Conservation (phyloP, 2,329 filamentous ascomycete genomes). For the Xylariomycetidae sp. region DNA sequence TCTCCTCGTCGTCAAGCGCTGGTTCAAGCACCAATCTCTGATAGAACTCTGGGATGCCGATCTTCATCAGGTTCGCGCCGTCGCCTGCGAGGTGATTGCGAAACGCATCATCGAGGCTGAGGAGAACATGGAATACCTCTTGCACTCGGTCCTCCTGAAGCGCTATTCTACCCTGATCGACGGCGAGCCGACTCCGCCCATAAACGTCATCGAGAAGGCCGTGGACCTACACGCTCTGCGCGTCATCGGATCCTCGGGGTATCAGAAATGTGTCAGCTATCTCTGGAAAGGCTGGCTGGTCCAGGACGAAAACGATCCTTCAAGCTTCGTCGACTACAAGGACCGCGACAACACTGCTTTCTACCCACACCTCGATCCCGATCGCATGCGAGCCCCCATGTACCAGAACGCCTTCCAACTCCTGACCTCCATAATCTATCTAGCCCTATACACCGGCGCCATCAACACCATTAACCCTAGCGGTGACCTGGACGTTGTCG, state of each 20-base stretch:
- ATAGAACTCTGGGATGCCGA: conserved; percentile 90
- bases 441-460: conserved; percentile 80
- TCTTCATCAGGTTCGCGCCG: conserved; percentile 71
- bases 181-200: conserved; percentile 64
- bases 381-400: conserved; percentile 85
- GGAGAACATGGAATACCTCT: conserved; percentile 71
- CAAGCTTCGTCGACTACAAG: conserved; percentile 84
- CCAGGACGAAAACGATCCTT: conserved; percentile 89
- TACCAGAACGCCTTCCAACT: conserved; percentile 93
- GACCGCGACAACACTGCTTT: conserved; percentile 75
- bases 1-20: conserved; percentile 65
- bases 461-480: conserved; percentile 90
- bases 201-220: conserved; percentile 88
- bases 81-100: conserved; percentile 86
- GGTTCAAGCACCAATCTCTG: conserved; percentile 74
- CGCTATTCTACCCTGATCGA: conserved; percentile 79
- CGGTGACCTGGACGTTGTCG: conserved; percentile 79
- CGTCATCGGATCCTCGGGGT: conserved; percentile 87
- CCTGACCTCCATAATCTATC: conserved; percentile 75
- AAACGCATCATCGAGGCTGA: conserved; percentile 84
- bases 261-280: conserved; percentile 90
- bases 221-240: conserved; percentile 87
- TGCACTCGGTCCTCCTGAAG: conserved; percentile 79
- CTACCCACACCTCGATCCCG: conserved; percentile 81
- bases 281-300: conserved; percentile 95